Conservation (phyloP, 768 basidiomycete species). For the Sporobolomyces roseus region DNA sequence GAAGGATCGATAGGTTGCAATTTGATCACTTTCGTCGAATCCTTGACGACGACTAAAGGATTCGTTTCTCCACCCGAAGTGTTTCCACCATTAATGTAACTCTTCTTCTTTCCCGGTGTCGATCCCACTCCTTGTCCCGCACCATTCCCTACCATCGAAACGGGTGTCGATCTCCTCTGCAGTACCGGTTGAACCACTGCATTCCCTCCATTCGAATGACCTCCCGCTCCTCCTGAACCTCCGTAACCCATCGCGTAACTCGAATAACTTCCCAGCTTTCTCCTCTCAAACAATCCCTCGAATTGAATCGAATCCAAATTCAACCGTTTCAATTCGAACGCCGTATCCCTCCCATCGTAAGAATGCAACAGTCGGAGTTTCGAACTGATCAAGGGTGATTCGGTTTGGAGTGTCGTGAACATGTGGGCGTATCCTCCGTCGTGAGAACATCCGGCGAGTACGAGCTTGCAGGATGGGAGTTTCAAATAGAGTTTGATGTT, state of each 20-base stretch:
- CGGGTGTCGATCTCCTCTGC: background rate
- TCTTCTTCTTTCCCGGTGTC: background rate
- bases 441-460: slow-evolving; percentile 36
- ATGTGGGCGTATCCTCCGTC: slow-evolving; percentile 37
- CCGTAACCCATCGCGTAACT: no score
- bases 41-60: background rate
- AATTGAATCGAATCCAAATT: slow-evolving; percentile 14
- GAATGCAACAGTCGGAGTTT: slow-evolving; percentile 31
- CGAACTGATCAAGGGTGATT: slow-evolving; percentile 2
- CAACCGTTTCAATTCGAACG: slow-evolving; percentile 37
- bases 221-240: no score
- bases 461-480: slow-evolving; percentile 29
- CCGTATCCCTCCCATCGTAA: slow-evolving; percentile 5
- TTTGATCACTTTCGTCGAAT: background rate
- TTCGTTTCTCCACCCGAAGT: background rate
- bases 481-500: slow-evolving; percentile 24
- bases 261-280: background rate
- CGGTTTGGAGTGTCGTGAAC: slow-evolving; percentile 20
- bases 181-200: background rate
- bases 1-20: slow-evolving; percentile 22
- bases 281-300: slow-evolving; percentile 27
- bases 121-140: no score
- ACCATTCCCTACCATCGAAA: background rate
- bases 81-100: slow-evolving; percentile 6
- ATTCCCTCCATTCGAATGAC: no score